phyloP scores from a whole-genome alignment of 1,284 basidiomycete species.

The Leccinum subfulvum region DNA sequence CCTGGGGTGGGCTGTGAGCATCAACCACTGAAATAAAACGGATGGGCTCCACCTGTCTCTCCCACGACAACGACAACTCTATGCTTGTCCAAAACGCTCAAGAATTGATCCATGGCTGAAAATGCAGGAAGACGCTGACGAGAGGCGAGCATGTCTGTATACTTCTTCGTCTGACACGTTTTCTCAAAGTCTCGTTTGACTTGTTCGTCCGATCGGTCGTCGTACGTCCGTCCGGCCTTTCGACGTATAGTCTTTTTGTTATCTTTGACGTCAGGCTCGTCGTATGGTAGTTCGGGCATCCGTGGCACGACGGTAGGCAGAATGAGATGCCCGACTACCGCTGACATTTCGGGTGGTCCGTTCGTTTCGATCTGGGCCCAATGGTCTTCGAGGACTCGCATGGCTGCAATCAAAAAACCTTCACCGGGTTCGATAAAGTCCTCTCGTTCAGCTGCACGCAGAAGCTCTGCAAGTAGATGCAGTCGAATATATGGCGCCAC shows the following conservation, averaged over 20 bases:
- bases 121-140: conserved; percentile 79
- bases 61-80: conserved; percentile 82
- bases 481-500: conserved; percentile 84
- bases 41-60: conserved; percentile 59
- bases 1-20: conserved; percentile 43
- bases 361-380: conserved; percentile 66
- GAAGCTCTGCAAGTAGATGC: conserved; percentile 70
- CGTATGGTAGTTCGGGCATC: background rate
- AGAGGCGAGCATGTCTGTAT: conserved; percentile 53
- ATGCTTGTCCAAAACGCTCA: conserved; percentile 55
- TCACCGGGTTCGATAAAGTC: conserved; percentile 66
- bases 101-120: conserved; percentile 62
- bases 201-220: conserved; percentile 48
- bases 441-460: conserved; percentile 51
- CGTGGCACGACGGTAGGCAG: conserved; percentile 7
- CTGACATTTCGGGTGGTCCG: conserved; percentile 71
- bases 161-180: conserved; percentile 50
- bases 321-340: conserved; percentile 47
- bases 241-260: conserved; percentile 7
- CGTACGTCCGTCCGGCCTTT: conserved; percentile 26
- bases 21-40: background rate
- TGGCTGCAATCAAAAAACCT: conserved; percentile 73
- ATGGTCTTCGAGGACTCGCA: conserved; percentile 72
- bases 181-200: conserved; percentile 57
- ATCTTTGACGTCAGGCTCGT: conserved; percentile 1